Percentiles rank a stretch among this genome's conserved stretches.
These are phyloP conservation scores for Saccharomycopsis amapae DNA, from an alignment of 805 yeast species.

Conservation along the genomic window DNA sequence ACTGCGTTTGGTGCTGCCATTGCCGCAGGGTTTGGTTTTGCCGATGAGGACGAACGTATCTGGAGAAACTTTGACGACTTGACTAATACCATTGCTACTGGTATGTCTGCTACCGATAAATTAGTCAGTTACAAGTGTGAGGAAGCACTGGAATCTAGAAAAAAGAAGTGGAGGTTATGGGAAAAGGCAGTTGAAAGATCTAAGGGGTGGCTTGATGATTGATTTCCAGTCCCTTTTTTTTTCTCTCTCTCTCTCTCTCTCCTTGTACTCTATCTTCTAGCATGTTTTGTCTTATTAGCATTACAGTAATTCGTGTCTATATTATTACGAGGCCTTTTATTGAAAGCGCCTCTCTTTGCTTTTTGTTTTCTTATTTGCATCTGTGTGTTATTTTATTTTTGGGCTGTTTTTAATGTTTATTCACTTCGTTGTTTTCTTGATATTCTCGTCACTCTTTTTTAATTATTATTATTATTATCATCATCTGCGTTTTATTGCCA, in stretches of 20 bases:
- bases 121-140: constrained; percentile 25
- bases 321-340: too few species aligned
- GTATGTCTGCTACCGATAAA: constrained; percentile 24
- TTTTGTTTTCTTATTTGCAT: too few species aligned
- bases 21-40: constrained; percentile 72
- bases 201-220: constrained; percentile 58
- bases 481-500: too few species aligned
- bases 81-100: constrained; percentile 21
- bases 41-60: constrained; percentile 44
- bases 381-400: too few species aligned
- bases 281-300: not conserved
- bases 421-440: too few species aligned
- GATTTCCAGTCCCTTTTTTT: not conserved
- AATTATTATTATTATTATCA: too few species aligned
- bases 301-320: not conserved
- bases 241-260: not conserved
- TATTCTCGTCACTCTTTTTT: too few species aligned
- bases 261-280: not conserved
- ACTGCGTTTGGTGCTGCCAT: constrained; percentile 96
- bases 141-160: constrained; percentile 40
- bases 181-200: constrained; percentile 78
- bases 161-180: constrained; percentile 68
- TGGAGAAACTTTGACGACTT: constrained; percentile 78
- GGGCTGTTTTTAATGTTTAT: too few species aligned
- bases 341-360: too few species aligned